These are phyloP conservation scores for Leccinum ponderosum DNA, from an alignment of 1,284 basidiomycete genomes.

Conservation along the genomic window DNA sequence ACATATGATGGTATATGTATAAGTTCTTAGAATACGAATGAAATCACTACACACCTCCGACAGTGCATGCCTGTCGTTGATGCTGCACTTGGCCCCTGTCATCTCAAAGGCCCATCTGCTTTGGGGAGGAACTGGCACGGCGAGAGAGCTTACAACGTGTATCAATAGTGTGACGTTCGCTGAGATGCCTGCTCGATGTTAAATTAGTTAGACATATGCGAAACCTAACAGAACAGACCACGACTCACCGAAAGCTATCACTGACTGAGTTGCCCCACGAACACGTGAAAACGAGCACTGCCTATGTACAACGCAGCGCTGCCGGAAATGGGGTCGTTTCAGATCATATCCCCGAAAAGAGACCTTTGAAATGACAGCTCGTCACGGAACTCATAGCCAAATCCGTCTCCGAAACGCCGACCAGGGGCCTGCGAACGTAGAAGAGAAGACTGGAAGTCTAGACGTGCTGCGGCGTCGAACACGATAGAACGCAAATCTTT, in stretches of 20 bases:
- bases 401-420: slow-evolving; percentile 76
- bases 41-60: slow-evolving; percentile 55
- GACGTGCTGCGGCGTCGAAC: slow-evolving; percentile 29
- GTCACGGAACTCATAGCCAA: slow-evolving; percentile 81
- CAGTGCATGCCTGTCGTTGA: slow-evolving; percentile 82
- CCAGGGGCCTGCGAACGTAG: slow-evolving; percentile 69
- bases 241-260: slow-evolving; percentile 71
- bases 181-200: slow-evolving; percentile 73
- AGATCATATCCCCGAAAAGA: slow-evolving; percentile 83
- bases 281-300: slow-evolving; percentile 12
- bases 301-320: slow-evolving; percentile 6
- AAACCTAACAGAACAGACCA: slow-evolving; percentile 1
- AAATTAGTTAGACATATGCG: slow-evolving; percentile 7
- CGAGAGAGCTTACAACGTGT: slow-evolving; percentile 44
- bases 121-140: not conserved
- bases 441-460: slow-evolving; percentile 44
- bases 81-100: slow-evolving; percentile 67
- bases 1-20: not conserved
- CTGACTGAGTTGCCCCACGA: slow-evolving; percentile 67
- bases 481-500: slow-evolving; percentile 68
- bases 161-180: slow-evolving; percentile 81
- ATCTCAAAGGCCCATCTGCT: slow-evolving; percentile 66
- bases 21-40: slow-evolving; percentile 6
- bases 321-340: slow-evolving; percentile 45
- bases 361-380: slow-evolving; percentile 66